These are phyloP conservation scores for Terfezia claveryi DNA, from an alignment of 495 filamentous ascomycete species.

Conservation along the genomic window DNA sequence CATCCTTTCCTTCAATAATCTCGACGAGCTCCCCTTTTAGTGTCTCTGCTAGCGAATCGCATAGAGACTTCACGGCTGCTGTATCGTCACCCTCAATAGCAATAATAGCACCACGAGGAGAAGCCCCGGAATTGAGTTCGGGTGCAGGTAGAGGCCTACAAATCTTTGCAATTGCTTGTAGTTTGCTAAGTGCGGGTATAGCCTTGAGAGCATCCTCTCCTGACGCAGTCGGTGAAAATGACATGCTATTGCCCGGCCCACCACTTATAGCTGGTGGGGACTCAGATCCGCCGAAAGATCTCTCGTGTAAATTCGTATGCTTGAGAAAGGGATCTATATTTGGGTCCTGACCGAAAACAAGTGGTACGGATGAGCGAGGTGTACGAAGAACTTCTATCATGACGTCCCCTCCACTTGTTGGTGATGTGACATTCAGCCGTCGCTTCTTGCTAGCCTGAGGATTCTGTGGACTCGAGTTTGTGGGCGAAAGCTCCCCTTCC, in stretches of 20 bases:
- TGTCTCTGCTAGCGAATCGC: conserved; percentile 7
- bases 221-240: neutral
- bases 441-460: conserved; percentile 11
- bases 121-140: conserved; percentile 2
- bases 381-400: conserved; percentile 8
- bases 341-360: conserved; percentile 4
- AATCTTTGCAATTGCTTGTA: conserved; percentile 14
- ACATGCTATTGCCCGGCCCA: neutral
- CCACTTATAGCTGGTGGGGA: neutral
- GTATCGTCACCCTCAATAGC: conserved; percentile 46
- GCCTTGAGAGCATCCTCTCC: neutral
- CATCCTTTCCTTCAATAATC: conserved; percentile 11
- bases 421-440: conserved; percentile 3
- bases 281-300: neutral
- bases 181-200: conserved; percentile 10
- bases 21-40: conserved; percentile 11
- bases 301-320: neutral
- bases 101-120: conserved; percentile 49
- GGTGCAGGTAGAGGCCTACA: conserved; percentile 15
- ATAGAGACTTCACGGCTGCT: conserved; percentile 10
- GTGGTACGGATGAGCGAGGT: neutral
- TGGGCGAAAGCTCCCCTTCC: conserved; percentile 1
- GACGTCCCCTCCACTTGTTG: neutral
- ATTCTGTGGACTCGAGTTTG: neutral
- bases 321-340: conserved; percentile 18